Conservation (phyloP, 306 rosid genomes). For the Dalbergia oliveri region DNA sequence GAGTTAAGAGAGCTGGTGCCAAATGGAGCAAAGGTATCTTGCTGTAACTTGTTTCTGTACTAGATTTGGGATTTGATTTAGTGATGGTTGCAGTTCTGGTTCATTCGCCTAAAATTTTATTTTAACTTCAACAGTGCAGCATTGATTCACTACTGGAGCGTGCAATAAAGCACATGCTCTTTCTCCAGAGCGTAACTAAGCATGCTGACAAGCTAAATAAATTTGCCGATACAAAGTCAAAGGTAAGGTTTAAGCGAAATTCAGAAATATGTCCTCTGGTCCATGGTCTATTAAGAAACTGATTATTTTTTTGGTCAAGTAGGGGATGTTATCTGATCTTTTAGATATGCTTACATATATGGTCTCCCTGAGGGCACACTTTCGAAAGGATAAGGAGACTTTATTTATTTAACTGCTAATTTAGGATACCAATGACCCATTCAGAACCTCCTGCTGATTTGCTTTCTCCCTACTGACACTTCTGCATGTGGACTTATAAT, state of each 20-base stretch:
- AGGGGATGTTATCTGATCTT: slow-evolving; percentile 8
- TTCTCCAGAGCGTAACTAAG: slow-evolving; percentile 90
- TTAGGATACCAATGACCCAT: slow-evolving; percentile 24
- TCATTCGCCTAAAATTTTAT: slow-evolving; percentile 51
- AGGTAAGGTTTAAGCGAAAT: slow-evolving; percentile 41
- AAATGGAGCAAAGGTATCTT: slow-evolving; percentile 85
- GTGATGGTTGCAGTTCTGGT: slow-evolving; percentile 40
- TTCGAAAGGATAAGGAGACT: neutral
- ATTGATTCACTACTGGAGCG: slow-evolving; percentile 97
- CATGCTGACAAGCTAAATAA: slow-evolving; percentile 90
- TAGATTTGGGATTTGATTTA: slow-evolving; percentile 19
- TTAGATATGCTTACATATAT: neutral
- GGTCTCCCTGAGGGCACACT: neutral
- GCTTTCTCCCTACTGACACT: slow-evolving; percentile 18
- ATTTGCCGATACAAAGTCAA: slow-evolving; percentile 68
- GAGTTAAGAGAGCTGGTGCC: slow-evolving; percentile 96
- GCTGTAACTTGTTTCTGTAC: neutral
- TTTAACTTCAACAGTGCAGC: slow-evolving; percentile 78
- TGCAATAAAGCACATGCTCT: slow-evolving; percentile 91
- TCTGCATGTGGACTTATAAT: slow-evolving; percentile 1
- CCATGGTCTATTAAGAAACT: slow-evolving; percentile 33
- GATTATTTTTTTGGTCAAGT: neutral
- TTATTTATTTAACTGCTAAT: slow-evolving; percentile 10
- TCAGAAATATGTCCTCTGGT: slow-evolving; percentile 7
- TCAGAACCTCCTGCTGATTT: slow-evolving; percentile 33